Evolutionary conservation across 176 grass and related monocot species (phyloP).

Genomic region (Alloteropsis semialata): DNA sequence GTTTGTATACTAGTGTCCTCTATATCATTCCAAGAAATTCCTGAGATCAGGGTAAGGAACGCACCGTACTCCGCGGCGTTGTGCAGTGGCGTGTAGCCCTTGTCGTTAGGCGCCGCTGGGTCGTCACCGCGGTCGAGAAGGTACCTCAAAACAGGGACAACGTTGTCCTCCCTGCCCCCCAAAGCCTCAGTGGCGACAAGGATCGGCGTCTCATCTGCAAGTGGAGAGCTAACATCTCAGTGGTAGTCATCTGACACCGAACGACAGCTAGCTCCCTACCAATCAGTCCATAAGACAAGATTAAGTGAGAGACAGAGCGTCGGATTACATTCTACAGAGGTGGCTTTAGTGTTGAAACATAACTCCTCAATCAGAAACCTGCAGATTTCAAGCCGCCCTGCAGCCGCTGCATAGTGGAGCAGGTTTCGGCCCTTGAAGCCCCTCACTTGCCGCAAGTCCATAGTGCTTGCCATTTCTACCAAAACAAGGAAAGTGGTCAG

Average conservation of each 20-base stretch:
- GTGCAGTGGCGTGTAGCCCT: slow-evolving; percentile 31
- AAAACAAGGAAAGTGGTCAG: not conserved
- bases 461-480: slow-evolving; percentile 6
- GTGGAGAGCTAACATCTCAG: not conserved
- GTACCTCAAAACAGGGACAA: slow-evolving; percentile 9
- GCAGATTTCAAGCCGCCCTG: slow-evolving; percentile 27
- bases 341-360: slow-evolving; percentile 21
- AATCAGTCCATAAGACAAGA: not conserved
- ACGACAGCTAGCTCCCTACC: not conserved
- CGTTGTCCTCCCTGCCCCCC: not conserved
- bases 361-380: slow-evolving; percentile 42
- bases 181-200: not conserved
- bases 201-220: slow-evolving; percentile 18
- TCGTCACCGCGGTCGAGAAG: slow-evolving; percentile 35
- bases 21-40: not conserved
- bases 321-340: not conserved
- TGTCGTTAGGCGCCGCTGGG: slow-evolving; percentile 5
- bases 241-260: too few relatives aligned
- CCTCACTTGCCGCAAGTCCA: slow-evolving; percentile 13
- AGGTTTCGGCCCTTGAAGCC: slow-evolving; percentile 25
- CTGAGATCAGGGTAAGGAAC: not conserved
- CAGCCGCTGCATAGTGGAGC: slow-evolving; percentile 34
- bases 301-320: not conserved
- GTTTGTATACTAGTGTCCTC: not conserved
- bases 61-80: slow-evolving; percentile 24